These are phyloP conservation scores for Venustampulla echinocandica DNA, from an alignment of 495 filamentous ascomycete species.

Conservation along the genomic window DNA sequence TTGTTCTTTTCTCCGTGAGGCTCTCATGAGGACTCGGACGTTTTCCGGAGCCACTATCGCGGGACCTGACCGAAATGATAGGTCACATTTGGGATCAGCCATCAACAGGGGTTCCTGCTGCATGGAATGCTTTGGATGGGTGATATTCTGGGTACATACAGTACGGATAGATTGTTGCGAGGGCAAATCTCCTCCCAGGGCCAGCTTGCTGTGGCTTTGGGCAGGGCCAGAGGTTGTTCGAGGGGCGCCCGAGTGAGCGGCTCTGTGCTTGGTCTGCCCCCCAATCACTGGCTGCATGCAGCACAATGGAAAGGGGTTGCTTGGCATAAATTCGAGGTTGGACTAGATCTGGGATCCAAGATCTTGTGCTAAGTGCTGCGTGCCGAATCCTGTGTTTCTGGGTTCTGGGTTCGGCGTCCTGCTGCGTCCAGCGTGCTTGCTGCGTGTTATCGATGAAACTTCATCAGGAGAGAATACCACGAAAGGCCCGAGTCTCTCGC, in stretches of 20 bases:
- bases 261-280: not conserved
- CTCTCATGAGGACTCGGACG: conserved; percentile 2
- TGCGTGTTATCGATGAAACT: conserved; percentile 8
- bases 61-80: conserved; percentile 8
- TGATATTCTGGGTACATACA: conserved; percentile 2
- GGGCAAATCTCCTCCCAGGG: not conserved
- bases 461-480: conserved; percentile 9
- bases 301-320: not conserved
- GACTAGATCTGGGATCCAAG: not conserved
- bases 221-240: not conserved
- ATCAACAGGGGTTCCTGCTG: not conserved
- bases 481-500: conserved; percentile 3
- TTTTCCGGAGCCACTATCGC: conserved; percentile 1
- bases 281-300: not conserved
- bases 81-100: conserved; percentile 8
- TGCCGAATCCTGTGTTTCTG: no score
- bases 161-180: no score
- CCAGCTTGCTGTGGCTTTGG: not conserved
- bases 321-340: not conserved
- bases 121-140: not conserved
- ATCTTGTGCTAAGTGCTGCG: no score
- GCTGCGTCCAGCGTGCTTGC: no score
- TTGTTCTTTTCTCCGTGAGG: no score
- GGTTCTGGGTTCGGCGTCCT: no score
- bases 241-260: not conserved